phyloP scores from a whole-genome alignment of 164 flowering plant genomes.

The Cinnamomum chago region DNA sequence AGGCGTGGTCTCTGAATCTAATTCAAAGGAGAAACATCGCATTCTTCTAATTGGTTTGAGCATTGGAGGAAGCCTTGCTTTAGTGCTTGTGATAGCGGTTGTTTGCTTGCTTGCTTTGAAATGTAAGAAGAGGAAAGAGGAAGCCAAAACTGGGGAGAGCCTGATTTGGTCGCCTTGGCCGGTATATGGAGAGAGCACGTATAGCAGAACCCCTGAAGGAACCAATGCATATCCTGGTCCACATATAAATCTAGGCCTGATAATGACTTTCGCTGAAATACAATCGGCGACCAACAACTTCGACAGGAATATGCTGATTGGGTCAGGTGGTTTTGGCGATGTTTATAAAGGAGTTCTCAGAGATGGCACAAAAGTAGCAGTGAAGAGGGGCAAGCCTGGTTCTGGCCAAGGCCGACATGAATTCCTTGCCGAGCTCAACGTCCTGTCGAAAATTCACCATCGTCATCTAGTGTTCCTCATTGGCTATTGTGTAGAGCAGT shows the following conservation, averaged over 20 bases:
- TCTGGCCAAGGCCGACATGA: background rate
- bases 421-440: background rate
- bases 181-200: background rate
- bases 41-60: background rate
- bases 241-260: background rate
- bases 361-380: background rate
- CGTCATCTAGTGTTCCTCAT: slow-evolving; percentile 10
- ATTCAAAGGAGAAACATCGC: too few species aligned
- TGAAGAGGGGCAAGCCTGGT: slow-evolving; percentile 1
- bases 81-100: background rate
- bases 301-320: background rate
- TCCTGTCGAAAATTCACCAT: background rate
- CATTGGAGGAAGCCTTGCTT: background rate
- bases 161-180: background rate
- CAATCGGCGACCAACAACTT: background rate
- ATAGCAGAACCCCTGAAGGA: background rate
- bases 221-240: background rate
- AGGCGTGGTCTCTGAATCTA: slow-evolving; percentile 33
- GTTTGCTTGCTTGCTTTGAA: slow-evolving; percentile 3
- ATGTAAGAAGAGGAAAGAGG: background rate
- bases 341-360: background rate
- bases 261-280: slow-evolving; percentile 4
- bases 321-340: background rate
- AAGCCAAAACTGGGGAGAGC: background rate
- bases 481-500: slow-evolving; percentile 9